phyloP scores from a whole-genome alignment of 805 yeast genomes.

The Candida ipomoeae region DNA sequence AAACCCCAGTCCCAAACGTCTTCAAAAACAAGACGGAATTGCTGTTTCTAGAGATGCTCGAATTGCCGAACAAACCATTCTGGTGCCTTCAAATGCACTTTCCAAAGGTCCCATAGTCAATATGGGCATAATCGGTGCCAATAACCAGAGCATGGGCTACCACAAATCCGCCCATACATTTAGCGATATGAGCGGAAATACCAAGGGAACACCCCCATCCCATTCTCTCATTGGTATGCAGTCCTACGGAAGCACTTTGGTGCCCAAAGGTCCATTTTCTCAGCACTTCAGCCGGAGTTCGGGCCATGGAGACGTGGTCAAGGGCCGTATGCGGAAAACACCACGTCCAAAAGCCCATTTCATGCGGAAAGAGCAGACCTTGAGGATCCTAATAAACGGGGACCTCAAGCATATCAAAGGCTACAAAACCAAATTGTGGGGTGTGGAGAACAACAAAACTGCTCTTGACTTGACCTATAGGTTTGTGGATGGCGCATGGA shows the following conservation, averaged over 20 bases:
- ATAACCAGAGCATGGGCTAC: slow-evolving; percentile 24
- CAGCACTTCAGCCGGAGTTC: slow-evolving; percentile 27
- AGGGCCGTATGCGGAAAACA: slow-evolving; percentile 60
- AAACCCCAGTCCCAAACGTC: slow-evolving; percentile 19
- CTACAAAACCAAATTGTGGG: slow-evolving; percentile 86
- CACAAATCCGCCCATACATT: slow-evolving; percentile 32
- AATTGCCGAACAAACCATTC: slow-evolving; percentile 40
- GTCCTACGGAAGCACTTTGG: slow-evolving; percentile 38
- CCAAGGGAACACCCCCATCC: slow-evolving; percentile 32
- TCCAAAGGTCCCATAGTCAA: slow-evolving; percentile 17
- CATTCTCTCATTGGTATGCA: slow-evolving; percentile 26
- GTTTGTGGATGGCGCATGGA: slow-evolving; percentile 69
- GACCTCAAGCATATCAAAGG: slow-evolving; percentile 52
- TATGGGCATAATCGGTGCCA: slow-evolving; percentile 14
- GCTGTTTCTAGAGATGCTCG: slow-evolving; percentile 33
- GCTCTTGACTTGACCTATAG: slow-evolving; percentile 58
- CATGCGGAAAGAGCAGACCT: slow-evolving; percentile 47
- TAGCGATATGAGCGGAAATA: slow-evolving; percentile 29
- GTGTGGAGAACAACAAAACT: slow-evolving; percentile 65
- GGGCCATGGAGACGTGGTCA: slow-evolving; percentile 38
- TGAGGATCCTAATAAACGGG: slow-evolving; percentile 61
- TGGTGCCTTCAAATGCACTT: slow-evolving; percentile 20
- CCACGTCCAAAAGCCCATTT: slow-evolving; percentile 45
- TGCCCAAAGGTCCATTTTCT: slow-evolving; percentile 14
- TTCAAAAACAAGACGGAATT: slow-evolving; percentile 29